These are phyloP conservation scores for Blepharisma japonicum DNA, from an alignment of 73 alveolate genomes.

Conservation along the genomic window DNA sequence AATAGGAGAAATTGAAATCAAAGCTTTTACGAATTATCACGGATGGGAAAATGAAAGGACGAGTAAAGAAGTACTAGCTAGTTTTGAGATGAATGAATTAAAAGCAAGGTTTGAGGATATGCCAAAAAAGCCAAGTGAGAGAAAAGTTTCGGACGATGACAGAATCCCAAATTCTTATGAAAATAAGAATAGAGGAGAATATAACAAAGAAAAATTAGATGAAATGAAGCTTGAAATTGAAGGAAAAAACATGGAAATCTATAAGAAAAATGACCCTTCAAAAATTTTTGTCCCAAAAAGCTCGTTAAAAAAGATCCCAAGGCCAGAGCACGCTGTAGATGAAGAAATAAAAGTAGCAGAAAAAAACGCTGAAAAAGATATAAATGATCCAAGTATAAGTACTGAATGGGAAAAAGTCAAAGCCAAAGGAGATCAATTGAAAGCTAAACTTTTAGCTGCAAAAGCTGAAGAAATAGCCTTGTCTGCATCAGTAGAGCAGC, in stretches of 20 bases:
- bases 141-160: background rate
- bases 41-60: background rate
- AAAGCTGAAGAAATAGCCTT: background rate
- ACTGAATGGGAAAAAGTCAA: background rate
- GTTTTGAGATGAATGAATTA: too few relatives aligned
- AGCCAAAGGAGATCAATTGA: background rate
- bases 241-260: background rate
- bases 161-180: background rate
- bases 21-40: background rate
- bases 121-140: too few relatives aligned
- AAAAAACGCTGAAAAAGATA: background rate
- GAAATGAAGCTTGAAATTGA: background rate
- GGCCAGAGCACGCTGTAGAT: background rate
- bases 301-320: background rate
- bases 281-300: too few relatives aligned
- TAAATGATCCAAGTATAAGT: background rate
- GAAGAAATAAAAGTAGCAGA: constrained; percentile 1
- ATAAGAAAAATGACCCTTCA: background rate
- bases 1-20: constrained; percentile 23
- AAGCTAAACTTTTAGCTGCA: background rate
- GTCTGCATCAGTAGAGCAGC: background rate
- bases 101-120: too few relatives aligned
- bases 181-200: background rate
- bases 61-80: too few relatives aligned
- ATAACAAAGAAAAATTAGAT: background rate